Evolutionary conservation across 1,284 basidiomycete species (phyloP), one percentile per base, ranked within the genome.

Genomic region (Entoloma clypeatum): DNA sequence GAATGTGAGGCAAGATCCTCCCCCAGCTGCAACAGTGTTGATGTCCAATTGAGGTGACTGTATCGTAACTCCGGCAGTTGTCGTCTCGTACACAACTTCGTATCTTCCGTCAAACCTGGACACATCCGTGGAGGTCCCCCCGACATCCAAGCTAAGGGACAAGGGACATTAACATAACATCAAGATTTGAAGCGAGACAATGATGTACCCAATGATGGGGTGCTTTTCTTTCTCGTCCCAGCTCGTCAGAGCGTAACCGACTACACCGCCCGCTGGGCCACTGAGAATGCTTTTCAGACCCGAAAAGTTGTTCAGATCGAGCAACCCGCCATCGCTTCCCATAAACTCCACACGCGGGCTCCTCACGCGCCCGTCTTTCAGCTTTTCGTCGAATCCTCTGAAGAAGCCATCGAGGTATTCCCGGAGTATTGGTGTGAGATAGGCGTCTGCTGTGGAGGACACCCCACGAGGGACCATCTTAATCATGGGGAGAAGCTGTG

Each of bases 321-420:
- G 73, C n/a, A 96, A 64, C 0, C 91, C 91, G 6, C 93, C 92
- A 55, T 93, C 90, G 36, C 79, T 84, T 17, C 81, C 81, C 90
- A 93, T 94, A 58, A 93, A 93, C 60, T 85, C 81, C 6, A 86
- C 82, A 8, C 83, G 62, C 2, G 81, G 76, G 53, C 72, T 75
- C 22, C 60, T 59, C 41, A 77, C 36, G 28, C 58, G 56, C 7
- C 73, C 72, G 46, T 71, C 70, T 49, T 57, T 63, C 32, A 92
- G 68, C 49, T 82, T 79, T 24, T 72, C 74, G 50, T 94, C 88
- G 53, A 97, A 97, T 0, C 93, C 92, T 22, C 67, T 63, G 64
- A 93, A 96, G 71, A 97, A 96, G 0, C 92, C 90, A 50, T 93
- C 84, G n/a, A 97, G 75, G 57, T 97, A 97, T 21, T 79, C 74